Evolutionary conservation across 257 asterid genomes (phyloP), one percentile per base, ranked within the genome.

Genomic region (Anisodus acutangulus): DNA sequence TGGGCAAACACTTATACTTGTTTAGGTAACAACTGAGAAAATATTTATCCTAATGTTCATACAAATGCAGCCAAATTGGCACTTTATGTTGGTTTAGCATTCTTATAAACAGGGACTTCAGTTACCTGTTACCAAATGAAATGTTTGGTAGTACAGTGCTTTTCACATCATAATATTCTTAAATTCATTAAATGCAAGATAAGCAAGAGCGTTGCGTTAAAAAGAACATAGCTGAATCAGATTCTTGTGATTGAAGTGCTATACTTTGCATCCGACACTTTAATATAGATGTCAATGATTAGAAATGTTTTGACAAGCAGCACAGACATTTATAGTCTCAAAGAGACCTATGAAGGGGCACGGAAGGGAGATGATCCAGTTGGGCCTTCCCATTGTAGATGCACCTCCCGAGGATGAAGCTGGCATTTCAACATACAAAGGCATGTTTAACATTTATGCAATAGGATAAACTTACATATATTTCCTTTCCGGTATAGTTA

Each of bases 301-400:
- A 53, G 47, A 78, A 76, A 51, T 78, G 7, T 78, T 68, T 62
- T 82, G 85, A 86, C 79, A 85, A 89, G 85, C 93, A 95, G 98
- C 97, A 31, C 95, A 92, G 86, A 88, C 95, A 70, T 95, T 92
- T 89, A 82, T 91, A 78, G 70, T 86, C 87, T 88, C 92, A 47
- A 94, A 87, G 92, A 91, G 94, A 85, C 98, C 98, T 67, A 91
- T 88, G 92, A 93, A 86, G 85, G 98, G 97, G 82, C 98, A 93
- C 86, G 98, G 98, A 84, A 93, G 98, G 88, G 98, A 94, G 93
- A 91, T 88, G 93, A 91, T 95, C 87, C 98, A 94, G 85, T 87
- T 95, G 78, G 98, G 98, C 74, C 83, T 86, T 83, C 97, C 94
- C 31, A 64, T 88, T 85, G 91, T 89, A 79, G 97, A 94, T 90